These are phyloP conservation scores for Fusarium sp. DNA, from an alignment of 2,329 filamentous ascomycete genomes.

Conservation along the genomic window DNA sequence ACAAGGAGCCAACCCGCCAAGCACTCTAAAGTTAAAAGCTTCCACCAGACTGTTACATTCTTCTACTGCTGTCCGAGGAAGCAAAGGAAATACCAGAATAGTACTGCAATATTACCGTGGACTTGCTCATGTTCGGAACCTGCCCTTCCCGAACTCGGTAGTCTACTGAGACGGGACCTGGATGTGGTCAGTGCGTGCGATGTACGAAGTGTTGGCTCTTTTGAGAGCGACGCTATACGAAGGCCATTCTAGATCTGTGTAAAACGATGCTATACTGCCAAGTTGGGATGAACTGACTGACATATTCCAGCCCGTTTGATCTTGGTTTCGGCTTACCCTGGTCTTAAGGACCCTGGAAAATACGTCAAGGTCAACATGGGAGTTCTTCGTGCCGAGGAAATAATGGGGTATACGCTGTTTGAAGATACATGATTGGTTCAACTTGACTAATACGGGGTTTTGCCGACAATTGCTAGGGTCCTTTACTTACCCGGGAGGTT, in stretches of 20 bases:
- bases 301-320: neutral
- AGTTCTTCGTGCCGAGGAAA: neutral
- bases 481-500: neutral
- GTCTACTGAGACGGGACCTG: too few species aligned
- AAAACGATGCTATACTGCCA: rapidly evolving
- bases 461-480: neutral
- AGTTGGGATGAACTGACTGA: neutral
- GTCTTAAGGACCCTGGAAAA: neutral
- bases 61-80: too few species aligned
- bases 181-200: neutral
- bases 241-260: rapidly evolving
- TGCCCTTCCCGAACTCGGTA: too few species aligned
- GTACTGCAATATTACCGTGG: neutral
- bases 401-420: neutral
- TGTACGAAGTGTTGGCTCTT: neutral
- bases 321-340: neutral
- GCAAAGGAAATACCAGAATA: rapidly evolving
- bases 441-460: rapidly evolving
- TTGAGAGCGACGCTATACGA: rapidly evolving
- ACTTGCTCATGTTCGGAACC: rapidly evolving
- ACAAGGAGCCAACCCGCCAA: too few species aligned
- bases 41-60: too few species aligned
- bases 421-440: rapidly evolving
- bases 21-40: too few species aligned
- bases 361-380: neutral